Conservation (phyloP, 306 rosid species). For the Cucurbita ficifolia region DNA sequence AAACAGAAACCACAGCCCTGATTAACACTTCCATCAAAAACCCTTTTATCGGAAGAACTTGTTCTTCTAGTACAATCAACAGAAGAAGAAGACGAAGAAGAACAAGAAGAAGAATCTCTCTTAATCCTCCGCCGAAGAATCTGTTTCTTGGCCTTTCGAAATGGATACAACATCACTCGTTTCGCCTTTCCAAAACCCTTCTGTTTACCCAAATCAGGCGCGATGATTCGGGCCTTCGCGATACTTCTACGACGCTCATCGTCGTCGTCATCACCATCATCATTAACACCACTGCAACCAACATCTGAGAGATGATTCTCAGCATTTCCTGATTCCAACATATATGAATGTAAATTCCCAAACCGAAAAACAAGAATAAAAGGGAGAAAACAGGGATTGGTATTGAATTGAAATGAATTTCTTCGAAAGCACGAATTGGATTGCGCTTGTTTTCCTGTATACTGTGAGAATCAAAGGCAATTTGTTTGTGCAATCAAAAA, state of each 20-base stretch:
- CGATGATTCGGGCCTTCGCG: neutral
- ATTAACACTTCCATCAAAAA: constrained; percentile 6
- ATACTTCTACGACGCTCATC: constrained; percentile 8
- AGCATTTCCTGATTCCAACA: constrained; percentile 37
- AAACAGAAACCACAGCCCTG: constrained; percentile 48
- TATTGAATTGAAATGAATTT: neutral
- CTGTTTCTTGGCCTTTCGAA: constrained; percentile 27
- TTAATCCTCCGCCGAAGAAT: constrained; percentile 14
- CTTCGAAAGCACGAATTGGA: neutral
- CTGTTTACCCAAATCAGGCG: constrained; percentile 1
- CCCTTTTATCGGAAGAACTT: constrained; percentile 26
- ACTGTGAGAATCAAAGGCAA: neutral
- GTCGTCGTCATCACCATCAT: constrained; percentile 21
- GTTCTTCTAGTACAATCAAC: neutral
- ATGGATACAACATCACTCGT: constrained; percentile 24
- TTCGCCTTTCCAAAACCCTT: constrained; percentile 18
- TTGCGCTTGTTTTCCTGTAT: neutral
- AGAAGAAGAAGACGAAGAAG: constrained; percentile 13
- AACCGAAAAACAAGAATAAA: neutral
- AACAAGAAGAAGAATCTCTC: constrained; percentile 9
- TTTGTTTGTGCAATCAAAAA: neutral
- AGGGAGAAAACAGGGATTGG: neutral
- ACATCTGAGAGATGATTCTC: constrained; percentile 24
- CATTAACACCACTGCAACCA: constrained; percentile 13
- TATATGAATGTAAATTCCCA: neutral